Evolutionary conservation across 1,139 yeast genomes (phyloP).

Genomic region (Meyerozyma guilliermondii): DNA sequence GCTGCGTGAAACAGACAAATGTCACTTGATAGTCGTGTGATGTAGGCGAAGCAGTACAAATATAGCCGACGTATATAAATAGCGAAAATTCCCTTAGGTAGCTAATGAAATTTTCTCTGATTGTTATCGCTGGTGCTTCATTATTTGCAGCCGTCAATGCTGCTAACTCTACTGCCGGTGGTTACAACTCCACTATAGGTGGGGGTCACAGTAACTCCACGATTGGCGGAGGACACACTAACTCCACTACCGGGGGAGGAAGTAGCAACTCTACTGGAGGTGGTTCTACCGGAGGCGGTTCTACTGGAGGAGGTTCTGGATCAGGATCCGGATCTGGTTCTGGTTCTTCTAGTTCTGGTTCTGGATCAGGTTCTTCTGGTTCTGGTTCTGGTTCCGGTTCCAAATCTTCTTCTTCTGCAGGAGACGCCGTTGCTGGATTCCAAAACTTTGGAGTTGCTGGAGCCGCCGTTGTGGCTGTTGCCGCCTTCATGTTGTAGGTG

Average conservation of each 20-base stretch:
- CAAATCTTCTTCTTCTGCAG: constrained; percentile 4
- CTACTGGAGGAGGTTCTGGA: not conserved
- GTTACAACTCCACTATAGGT: not conserved
- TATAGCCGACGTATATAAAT: not conserved
- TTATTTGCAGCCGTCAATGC: not conserved
- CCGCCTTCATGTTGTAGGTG: not conserved
- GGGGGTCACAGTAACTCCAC: not conserved
- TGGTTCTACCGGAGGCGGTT: not conserved
- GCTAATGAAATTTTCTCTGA: not conserved
- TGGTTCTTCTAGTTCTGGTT: not conserved
- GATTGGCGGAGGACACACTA: not conserved
- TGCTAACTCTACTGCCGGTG: not conserved
- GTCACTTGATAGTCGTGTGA: constrained; percentile 2
- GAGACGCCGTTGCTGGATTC: constrained; percentile 3
- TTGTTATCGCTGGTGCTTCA: not conserved
- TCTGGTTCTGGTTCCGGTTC: constrained; percentile 2
- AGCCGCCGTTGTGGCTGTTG: constrained; percentile 6
- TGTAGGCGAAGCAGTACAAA: constrained; percentile 1
- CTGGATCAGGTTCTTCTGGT: not conserved
- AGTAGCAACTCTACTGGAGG: not conserved
- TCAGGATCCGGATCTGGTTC: not conserved
- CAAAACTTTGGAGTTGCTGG: constrained; percentile 6
- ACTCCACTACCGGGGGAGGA: not conserved
- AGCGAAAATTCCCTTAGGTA: not conserved
- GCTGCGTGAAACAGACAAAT: not conserved